These are phyloP conservation scores for Saccharomycopsis fibuligera DNA, from an alignment of 805 yeast species.

Conservation along the genomic window DNA sequence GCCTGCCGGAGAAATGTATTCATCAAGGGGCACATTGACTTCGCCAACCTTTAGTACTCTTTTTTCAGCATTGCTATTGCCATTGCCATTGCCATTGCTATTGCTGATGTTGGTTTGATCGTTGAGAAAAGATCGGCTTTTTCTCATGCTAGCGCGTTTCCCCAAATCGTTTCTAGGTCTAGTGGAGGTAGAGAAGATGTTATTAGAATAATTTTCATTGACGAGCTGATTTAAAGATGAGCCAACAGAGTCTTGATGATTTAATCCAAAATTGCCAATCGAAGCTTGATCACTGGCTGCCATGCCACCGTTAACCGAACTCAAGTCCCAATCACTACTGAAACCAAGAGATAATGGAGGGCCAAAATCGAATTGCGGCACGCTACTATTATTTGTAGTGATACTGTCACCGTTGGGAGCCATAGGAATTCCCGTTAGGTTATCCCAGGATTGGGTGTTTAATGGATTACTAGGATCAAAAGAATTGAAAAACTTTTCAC, in stretches of 20 bases:
- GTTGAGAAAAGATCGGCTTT: neutral
- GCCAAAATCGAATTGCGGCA: neutral
- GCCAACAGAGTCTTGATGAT: slow-evolving; percentile 19
- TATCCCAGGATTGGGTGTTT: slow-evolving; percentile 8
- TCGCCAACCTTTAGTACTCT: slow-evolving; percentile 17
- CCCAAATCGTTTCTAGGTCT: slow-evolving; percentile 4
- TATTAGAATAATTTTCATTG: slow-evolving; percentile 14
- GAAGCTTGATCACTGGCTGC: slow-evolving; percentile 8
- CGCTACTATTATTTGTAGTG: neutral
- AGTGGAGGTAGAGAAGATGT: slow-evolving; percentile 13
- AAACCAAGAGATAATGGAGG: slow-evolving; percentile 17
- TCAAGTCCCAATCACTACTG: slow-evolving; percentile 21
- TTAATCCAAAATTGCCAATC: slow-evolving; percentile 1
- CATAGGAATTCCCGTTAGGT: neutral
- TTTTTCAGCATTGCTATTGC: too few species aligned
- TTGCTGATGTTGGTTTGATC: neutral
- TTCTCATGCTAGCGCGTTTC: slow-evolving; percentile 3
- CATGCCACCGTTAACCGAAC: slow-evolving; percentile 5
- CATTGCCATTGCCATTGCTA: neutral
- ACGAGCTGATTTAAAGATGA: slow-evolving; percentile 17
- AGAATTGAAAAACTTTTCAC: neutral
- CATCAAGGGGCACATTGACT: slow-evolving; percentile 19
- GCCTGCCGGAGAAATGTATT: slow-evolving; percentile 10
- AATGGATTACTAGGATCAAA: neutral
- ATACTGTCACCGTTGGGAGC: neutral